Percentiles rank a stretch among this genome's conserved stretches.
These are phyloP conservation scores for Geosmithia morbida DNA, from an alignment of 2,329 filamentous ascomycete genomes.

Conservation along the genomic window DNA sequence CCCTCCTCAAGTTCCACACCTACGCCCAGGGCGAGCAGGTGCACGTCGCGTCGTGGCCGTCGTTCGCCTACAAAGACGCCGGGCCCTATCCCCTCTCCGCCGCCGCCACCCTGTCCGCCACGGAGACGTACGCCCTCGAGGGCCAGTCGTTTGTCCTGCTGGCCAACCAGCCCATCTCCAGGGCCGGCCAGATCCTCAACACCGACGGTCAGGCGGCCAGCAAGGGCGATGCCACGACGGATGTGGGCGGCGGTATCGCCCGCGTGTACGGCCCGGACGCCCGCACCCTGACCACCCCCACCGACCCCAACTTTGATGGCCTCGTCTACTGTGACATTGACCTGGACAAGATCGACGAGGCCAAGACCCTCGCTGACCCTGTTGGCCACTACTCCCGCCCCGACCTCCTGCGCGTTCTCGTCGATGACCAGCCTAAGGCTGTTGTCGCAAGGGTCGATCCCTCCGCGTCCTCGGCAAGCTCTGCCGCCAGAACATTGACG, in stretches of 20 bases:
- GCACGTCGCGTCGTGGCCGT: constrained; percentile 33
- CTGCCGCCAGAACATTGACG: no score
- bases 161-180: constrained; percentile 15
- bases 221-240: constrained; percentile 12
- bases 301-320: constrained; percentile 18
- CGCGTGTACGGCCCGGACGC: constrained; percentile 10
- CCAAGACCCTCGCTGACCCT: constrained; percentile 23
- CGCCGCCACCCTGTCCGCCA: constrained; percentile 24
- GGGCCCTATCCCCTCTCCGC: constrained; percentile 15
- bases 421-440: constrained; percentile 7
- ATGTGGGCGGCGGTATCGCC: constrained; percentile 9
- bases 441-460: constrained; percentile 1
- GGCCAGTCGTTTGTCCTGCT: constrained; percentile 35
- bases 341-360: constrained; percentile 22
- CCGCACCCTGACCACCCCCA: constrained; percentile 5
- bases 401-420: constrained; percentile 22
- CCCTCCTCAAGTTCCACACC: constrained; percentile 31
- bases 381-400: constrained; percentile 19
- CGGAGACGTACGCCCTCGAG: constrained; percentile 42
- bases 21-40: constrained; percentile 27
- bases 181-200: constrained; percentile 25
- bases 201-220: constrained; percentile 10
- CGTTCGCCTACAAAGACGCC: constrained; percentile 7
- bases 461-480: background rate
- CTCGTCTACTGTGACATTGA: constrained; percentile 36